Evolutionary conservation across 78 protist genomes (phyloP), one percentile per base, ranked within the genome.

Genomic region (Dictyostelium brefeldianum): DNA sequence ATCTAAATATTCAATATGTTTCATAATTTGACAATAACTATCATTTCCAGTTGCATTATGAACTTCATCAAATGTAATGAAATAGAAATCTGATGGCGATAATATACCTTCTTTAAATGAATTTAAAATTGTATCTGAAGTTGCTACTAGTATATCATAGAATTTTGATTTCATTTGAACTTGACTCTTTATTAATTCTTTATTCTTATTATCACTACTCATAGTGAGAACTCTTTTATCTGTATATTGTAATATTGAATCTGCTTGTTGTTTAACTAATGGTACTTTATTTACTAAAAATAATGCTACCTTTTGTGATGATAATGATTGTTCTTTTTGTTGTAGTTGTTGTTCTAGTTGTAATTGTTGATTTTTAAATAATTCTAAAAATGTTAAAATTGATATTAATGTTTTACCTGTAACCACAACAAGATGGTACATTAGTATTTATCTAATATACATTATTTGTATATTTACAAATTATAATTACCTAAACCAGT

Each of bases 11-110:
- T 79, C 36, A 17, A 79, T 12, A 6, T 22, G 8, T 0, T 5
- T 25, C 80, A 83, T 78, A 14, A 91, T 51, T 14, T 54, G 54
- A 7, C 31, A 20, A 77, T 71, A 94, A 9, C 54, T 11, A 65
- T 94, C 94, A 4, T 20, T 53, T 18, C 81, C 85, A 11, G 46
- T 65, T 0, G 96, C 96, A 80, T 94, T 50, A 62, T 94, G 96
- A 18, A 71, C 83, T 36, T 94, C 96, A 67, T 94, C 96, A 62
- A 94, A 89, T 7, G 70, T 71, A 22, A 94, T 69, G 17, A 75
- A 36, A 53, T 87, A 51, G 50, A 89, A 89, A 27, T 85, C 81
- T 8, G 5, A 25, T 1, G 57, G 22, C 4, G 17, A 5, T 18
- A 78, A 50, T 4, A 12, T 36, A 14, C 27, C 17, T 1, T 48